phyloP scores from a whole-genome alignment of 1,139 yeast species.

The Arxiozyma telluris region DNA sequence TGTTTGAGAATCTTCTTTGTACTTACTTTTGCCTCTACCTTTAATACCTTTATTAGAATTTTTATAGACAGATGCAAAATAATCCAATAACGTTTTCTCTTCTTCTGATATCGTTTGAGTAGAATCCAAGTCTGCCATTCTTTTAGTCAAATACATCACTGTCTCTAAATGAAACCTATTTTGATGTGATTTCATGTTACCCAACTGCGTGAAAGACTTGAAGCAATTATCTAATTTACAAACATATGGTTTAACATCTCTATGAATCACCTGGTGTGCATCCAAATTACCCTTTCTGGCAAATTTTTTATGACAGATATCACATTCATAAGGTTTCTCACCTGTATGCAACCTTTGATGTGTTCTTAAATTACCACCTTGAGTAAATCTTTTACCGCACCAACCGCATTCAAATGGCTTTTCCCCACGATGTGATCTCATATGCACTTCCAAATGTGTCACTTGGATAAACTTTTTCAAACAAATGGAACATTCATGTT shows the following conservation, averaged over 20 bases:
- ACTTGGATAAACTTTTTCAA: constrained; percentile 62
- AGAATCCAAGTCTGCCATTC: constrained; percentile 49
- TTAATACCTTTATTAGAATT: constrained; percentile 85
- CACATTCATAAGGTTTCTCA: constrained; percentile 77
- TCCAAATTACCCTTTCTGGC: constrained; percentile 86
- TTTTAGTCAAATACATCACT: constrained; percentile 51
- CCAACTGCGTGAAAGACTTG: constrained; percentile 82
- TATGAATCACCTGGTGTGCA: constrained; percentile 77
- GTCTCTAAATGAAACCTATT: constrained; percentile 76
- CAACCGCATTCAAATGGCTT: constrained; percentile 73
- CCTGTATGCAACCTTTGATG: constrained; percentile 88
- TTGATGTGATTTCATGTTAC: constrained; percentile 89
- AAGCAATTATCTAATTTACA: constrained; percentile 77
- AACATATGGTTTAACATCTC: constrained; percentile 64
- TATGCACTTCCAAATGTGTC: constrained; percentile 72
- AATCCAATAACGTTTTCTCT: constrained; percentile 61
- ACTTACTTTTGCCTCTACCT: constrained; percentile 62
- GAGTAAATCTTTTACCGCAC: constrained; percentile 78
- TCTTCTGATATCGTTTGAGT: constrained; percentile 43
- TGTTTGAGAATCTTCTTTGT: constrained; percentile 6
- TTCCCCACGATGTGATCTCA: constrained; percentile 66
- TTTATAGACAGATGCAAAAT: constrained; percentile 74
- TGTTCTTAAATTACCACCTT: constrained; percentile 85
- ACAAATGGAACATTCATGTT: constrained; percentile 65
- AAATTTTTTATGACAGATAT: constrained; percentile 61